A percentile compares a stretch with the other conserved stretches of the same genome.
Evolutionary conservation across 2,329 filamentous ascomycete species (phyloP).

Genomic region (Ceratocystiopsis brevicomis): DNA sequence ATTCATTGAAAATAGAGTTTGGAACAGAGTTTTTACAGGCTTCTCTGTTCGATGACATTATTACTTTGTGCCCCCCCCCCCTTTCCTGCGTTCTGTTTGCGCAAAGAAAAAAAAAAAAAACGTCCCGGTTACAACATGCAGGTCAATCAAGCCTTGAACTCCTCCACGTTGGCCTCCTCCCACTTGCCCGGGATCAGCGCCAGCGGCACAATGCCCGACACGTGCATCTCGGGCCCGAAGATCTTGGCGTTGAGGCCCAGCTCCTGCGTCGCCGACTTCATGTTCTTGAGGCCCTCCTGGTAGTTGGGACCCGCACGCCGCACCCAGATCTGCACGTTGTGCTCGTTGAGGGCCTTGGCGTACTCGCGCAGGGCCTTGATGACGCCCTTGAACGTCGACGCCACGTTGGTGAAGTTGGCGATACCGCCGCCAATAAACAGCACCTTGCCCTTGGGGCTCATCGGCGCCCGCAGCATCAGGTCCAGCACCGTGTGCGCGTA

Average conservation of each 20-base stretch:
- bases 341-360: conserved; percentile 67
- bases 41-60: too few species aligned
- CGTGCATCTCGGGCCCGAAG: conserved; percentile 72
- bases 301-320: conserved; percentile 84
- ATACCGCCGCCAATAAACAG: conserved; percentile 99
- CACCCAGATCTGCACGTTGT: conserved; percentile 98
- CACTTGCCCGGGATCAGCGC: conserved; percentile 53
- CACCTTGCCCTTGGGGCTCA: conserved; percentile 80
- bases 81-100: not conserved
- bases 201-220: conserved; percentile 88
- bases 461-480: conserved; percentile 84
- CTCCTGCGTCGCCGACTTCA: conserved; percentile 90
- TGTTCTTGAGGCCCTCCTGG: conserved; percentile 99
- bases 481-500: conserved; percentile 94
- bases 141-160: conserved; percentile 35
- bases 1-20: too few species aligned
- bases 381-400: conserved; percentile 98
- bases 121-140: too few species aligned
- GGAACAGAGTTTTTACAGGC: too few species aligned
- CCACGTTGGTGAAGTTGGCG: conserved; percentile 99
- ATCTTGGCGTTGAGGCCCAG: conserved; percentile 56
- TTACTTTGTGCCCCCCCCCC: too few species aligned
- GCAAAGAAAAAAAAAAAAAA: not conserved
- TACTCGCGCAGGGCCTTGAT: conserved; percentile 91
- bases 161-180: conserved; percentile 40